Evolutionary conservation across 768 basidiomycete species (phyloP).

Genomic region (Pleurotus pulmonarius): DNA sequence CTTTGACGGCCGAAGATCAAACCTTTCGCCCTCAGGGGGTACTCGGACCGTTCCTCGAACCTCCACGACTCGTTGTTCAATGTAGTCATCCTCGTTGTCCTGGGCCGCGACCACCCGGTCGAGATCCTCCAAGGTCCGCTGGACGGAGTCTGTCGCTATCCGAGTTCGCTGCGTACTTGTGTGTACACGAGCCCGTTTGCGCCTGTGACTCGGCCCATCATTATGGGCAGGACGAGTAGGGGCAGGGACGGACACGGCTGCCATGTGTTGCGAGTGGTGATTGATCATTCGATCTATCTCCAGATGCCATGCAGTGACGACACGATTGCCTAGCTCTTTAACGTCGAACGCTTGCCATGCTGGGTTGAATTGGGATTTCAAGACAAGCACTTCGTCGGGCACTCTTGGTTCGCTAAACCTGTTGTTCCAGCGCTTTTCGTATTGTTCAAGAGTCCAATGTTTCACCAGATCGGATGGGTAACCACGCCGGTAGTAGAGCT

Average conservation of each 20-base stretch:
- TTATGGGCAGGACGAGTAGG: too few relatives aligned
- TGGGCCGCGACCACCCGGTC: not conserved
- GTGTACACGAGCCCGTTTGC: too few relatives aligned
- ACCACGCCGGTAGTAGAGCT: not conserved
- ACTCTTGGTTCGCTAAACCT: not conserved
- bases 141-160: not conserved
- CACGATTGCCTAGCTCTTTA: not conserved
- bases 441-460: not conserved
- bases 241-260: too few relatives aligned
- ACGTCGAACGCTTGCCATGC: not conserved
- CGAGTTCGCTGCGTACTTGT: too few relatives aligned
- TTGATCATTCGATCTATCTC: not conserved
- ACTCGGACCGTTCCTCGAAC: too few relatives aligned
- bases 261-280: not conserved
- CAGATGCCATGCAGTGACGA: not conserved
- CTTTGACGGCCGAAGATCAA: too few relatives aligned
- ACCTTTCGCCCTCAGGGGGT: too few relatives aligned
- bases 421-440: not conserved
- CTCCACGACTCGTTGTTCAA: too few relatives aligned
- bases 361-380: not conserved
- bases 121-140: not conserved
- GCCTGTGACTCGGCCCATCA: too few relatives aligned
- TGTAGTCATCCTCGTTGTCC: not conserved
- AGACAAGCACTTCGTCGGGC: not conserved
- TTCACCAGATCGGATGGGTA: not conserved